phyloP scores from a whole-genome alignment of 768 basidiomycete species.

The Sporobolomyces pararoseus region DNA sequence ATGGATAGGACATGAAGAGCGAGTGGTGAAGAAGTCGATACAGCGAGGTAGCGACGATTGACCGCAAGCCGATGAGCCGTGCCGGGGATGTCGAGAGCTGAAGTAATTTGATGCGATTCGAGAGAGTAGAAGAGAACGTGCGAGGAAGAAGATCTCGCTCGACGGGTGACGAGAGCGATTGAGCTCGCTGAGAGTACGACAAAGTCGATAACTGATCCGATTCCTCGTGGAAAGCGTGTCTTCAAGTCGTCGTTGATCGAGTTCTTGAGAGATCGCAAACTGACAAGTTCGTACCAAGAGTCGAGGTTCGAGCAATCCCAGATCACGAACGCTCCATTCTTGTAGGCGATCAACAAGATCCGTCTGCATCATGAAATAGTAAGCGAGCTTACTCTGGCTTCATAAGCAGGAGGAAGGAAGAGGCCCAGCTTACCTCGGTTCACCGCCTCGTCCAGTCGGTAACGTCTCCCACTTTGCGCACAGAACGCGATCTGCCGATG shows the following conservation, averaged over 20 bases:
- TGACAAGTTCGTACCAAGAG: slow-evolving; percentile 34
- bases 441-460: not conserved
- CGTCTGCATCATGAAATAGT: no score
- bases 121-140: slow-evolving; percentile 32
- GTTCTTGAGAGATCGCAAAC: slow-evolving; percentile 22
- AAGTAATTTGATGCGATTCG: slow-evolving; percentile 14
- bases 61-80: slow-evolving; percentile 11
- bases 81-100: slow-evolving; percentile 11
- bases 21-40: slow-evolving; percentile 25
- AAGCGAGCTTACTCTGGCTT: no score
- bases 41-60: slow-evolving; percentile 7
- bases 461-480: slow-evolving; percentile 29
- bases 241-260: not conserved
- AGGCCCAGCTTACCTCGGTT: slow-evolving; percentile 2
- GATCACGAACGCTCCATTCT: slow-evolving; percentile 18
- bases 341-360: slow-evolving; percentile 29
- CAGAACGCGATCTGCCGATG: not conserved
- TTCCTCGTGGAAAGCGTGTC: not conserved
- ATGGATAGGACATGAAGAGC: slow-evolving; percentile 27
- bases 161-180: not conserved
- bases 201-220: not conserved
- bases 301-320: slow-evolving; percentile 39
- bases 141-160: slow-evolving; percentile 7
- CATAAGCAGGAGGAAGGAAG: not conserved
- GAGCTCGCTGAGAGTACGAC: slow-evolving; percentile 3